Evolutionary conservation across 371 early-diverging fungal genomes (phyloP).

Genomic region (Mortierella sp.): DNA sequence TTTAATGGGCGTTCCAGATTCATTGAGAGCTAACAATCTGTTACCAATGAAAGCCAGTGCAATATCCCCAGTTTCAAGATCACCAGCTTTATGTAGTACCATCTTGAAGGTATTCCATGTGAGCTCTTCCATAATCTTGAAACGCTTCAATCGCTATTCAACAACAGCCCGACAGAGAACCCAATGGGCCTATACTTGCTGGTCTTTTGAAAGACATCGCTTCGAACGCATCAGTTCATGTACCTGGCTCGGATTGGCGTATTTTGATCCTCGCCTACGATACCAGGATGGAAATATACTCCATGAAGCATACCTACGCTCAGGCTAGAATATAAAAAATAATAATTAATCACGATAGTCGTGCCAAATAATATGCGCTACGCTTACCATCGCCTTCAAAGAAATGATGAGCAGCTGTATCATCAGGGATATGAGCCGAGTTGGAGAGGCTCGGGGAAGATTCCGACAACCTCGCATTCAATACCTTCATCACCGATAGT

Average conservation of each 20-base stretch:
- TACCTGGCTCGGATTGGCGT: conserved; percentile 34
- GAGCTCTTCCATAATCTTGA: not conserved
- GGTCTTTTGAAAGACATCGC: conserved; percentile 31
- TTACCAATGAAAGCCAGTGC: conserved; percentile 22
- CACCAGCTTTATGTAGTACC: conserved; percentile 7
- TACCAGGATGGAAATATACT: conserved; percentile 40
- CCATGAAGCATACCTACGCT: conserved; percentile 46
- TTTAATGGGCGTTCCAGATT: conserved; percentile 32
- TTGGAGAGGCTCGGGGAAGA: conserved; percentile 41
- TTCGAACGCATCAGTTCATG: conserved; percentile 49
- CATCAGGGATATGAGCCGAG: conserved; percentile 25
- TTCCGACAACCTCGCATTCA: conserved; percentile 41
- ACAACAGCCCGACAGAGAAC: conserved; percentile 23
- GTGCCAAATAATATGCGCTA: not conserved
- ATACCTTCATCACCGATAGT: conserved; percentile 48
- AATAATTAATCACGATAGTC: not conserved
- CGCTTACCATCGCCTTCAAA: conserved; percentile 41
- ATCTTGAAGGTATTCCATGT: conserved; percentile 15
- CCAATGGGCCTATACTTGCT: conserved; percentile 26
- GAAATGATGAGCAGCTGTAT: conserved; percentile 23
- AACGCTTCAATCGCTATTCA: conserved; percentile 15
- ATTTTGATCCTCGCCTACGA: not conserved
- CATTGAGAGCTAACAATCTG: conserved; percentile 42
- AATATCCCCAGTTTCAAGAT: conserved; percentile 30
- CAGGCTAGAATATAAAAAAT: not conserved